Percentiles rank a stretch among this genome's conserved stretches.
Conservation (phyloP, 1,284 basidiomycete species). For the Farysia itapuensis region DNA sequence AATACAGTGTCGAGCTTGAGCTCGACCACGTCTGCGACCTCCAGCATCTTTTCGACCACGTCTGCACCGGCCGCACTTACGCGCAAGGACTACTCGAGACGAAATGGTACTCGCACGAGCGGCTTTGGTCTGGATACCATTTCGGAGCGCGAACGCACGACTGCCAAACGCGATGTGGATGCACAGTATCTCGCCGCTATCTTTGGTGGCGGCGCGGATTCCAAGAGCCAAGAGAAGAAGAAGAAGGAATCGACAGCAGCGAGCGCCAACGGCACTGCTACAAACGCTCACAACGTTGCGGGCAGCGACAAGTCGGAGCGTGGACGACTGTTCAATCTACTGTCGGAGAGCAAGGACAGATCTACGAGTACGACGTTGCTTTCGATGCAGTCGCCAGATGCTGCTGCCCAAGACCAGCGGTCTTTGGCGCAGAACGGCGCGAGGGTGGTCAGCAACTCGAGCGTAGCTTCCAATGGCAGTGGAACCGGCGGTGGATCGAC, state of each 20-base stretch:
- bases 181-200: slow-evolving; percentile 44
- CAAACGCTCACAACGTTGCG: not conserved
- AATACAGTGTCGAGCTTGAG: slow-evolving; percentile 23
- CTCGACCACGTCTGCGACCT: slow-evolving; percentile 27
- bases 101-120: slow-evolving; percentile 13
- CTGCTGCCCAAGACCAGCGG: slow-evolving; percentile 8
- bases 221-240: slow-evolving; percentile 6
- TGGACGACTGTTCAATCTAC: not conserved
- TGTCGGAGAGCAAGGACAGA: not conserved
- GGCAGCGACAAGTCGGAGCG: not conserved
- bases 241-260: slow-evolving; percentile 2
- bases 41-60: slow-evolving; percentile 44
- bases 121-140: slow-evolving; percentile 40
- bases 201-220: slow-evolving; percentile 36
- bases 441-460: not conserved
- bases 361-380: not conserved
- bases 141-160: slow-evolving; percentile 27
- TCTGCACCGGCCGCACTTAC: slow-evolving; percentile 42
- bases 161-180: slow-evolving; percentile 31
- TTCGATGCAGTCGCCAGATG: not conserved
- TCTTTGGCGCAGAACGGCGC: not conserved
- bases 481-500: slow-evolving; percentile 14
- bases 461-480: slow-evolving; percentile 6
- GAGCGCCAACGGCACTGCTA: not conserved
- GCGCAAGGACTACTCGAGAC: slow-evolving; percentile 22